phyloP scores from a whole-genome alignment of 139 green algal species.

The Ulvella scutata region DNA sequence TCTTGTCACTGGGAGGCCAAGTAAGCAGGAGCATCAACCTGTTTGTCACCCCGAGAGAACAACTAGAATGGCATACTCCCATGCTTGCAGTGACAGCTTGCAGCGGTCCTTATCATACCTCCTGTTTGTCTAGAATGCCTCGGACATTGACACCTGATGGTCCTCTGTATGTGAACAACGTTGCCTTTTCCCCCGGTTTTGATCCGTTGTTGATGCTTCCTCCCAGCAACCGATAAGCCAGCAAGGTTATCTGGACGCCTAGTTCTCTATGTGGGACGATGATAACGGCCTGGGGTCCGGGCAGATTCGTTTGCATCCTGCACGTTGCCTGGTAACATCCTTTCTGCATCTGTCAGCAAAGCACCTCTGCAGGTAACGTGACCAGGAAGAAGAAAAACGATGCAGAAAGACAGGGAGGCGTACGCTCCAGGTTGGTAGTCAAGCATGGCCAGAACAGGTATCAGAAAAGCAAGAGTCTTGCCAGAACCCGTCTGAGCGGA shows the following conservation, averaged over 20 bases:
- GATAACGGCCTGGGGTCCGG: slow-evolving; percentile 48
- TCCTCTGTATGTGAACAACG: slow-evolving; percentile 71
- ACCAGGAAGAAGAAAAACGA: not conserved
- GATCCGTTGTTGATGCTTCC: slow-evolving; percentile 43
- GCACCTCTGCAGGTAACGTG: too few species aligned
- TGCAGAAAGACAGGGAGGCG: not conserved
- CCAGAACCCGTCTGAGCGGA: slow-evolving; percentile 50
- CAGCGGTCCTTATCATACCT: too few species aligned
- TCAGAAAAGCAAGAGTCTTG: slow-evolving; percentile 67
- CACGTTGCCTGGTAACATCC: slow-evolving; percentile 55
- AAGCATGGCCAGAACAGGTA: slow-evolving; percentile 42
- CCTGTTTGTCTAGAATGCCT: slow-evolving; percentile 60
- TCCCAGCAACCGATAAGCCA: slow-evolving; percentile 60
- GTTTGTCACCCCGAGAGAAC: too few species aligned
- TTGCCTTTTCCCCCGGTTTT: slow-evolving; percentile 45
- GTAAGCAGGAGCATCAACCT: too few species aligned
- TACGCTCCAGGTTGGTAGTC: slow-evolving; percentile 39
- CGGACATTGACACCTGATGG: slow-evolving; percentile 55
- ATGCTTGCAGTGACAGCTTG: too few species aligned
- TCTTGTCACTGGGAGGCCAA: too few species aligned
- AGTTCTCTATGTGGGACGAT: slow-evolving; percentile 77
- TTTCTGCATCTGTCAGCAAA: too few species aligned
- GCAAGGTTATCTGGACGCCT: slow-evolving; percentile 63
- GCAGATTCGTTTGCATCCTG: slow-evolving; percentile 16
- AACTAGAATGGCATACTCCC: too few species aligned